Evolutionary conservation across 1,284 basidiomycete genomes (phyloP).

Genomic region (Irpex sp.): DNA sequence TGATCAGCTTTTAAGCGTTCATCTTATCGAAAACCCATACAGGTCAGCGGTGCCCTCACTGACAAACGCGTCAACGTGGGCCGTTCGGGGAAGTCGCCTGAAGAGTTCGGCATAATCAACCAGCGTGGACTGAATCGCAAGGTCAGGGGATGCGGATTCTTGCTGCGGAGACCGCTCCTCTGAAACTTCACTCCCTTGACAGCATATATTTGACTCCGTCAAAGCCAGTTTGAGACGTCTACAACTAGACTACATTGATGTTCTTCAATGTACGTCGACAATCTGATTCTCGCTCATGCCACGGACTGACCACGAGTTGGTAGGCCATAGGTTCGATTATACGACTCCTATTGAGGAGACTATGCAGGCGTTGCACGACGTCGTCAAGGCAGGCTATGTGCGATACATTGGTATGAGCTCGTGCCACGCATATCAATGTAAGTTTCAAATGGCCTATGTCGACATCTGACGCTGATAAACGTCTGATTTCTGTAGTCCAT

Average conservation of each 20-base stretch:
- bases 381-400: slow-evolving; percentile 32
- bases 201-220: slow-evolving; percentile 73
- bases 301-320: not conserved
- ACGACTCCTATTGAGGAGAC: slow-evolving; percentile 46
- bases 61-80: slow-evolving; percentile 4
- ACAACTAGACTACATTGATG: slow-evolving; percentile 68
- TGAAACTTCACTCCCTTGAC: not conserved
- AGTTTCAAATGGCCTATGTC: slow-evolving; percentile 1
- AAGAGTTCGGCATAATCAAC: slow-evolving; percentile 28
- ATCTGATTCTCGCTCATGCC: not conserved
- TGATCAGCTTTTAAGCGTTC: not conserved
- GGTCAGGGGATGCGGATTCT: slow-evolving; percentile 12
- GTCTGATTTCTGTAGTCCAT: not conserved
- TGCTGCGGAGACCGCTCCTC: not conserved
- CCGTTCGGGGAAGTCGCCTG: slow-evolving; percentile 7
- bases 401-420: slow-evolving; percentile 38
- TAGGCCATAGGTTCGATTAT: slow-evolving; percentile 31
- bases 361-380: slow-evolving; percentile 34
- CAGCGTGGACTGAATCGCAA: slow-evolving; percentile 33
- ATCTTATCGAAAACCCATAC: slow-evolving; percentile 4
- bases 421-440: slow-evolving; percentile 33
- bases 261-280: slow-evolving; percentile 48
- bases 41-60: slow-evolving; percentile 17
- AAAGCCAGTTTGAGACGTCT: slow-evolving; percentile 63
- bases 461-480: not conserved